A percentile compares a stretch with the other conserved stretches of the same genome.
These are phyloP conservation scores for Leccinum aurantiacum DNA, from an alignment of 768 basidiomycete species.

Conservation along the genomic window DNA sequence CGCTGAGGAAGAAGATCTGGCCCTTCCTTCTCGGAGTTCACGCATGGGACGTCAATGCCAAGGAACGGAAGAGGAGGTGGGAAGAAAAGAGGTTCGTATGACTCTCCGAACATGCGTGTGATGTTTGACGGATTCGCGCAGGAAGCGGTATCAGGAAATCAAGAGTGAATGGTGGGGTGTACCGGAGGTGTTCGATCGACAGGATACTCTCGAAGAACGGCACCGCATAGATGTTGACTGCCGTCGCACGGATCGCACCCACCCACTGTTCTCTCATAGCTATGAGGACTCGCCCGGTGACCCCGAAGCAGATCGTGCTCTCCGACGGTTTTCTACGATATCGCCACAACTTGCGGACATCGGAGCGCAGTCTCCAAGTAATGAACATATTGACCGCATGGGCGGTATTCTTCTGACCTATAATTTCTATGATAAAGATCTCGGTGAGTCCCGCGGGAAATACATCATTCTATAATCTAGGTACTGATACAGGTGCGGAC, in stretches of 20 bases:
- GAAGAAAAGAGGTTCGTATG: conserved; percentile 55
- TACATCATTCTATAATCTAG: neutral
- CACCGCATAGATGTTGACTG: conserved; percentile 97
- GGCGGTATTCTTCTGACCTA: conserved; percentile 87
- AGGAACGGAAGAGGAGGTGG: conserved; percentile 62
- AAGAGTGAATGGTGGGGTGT: conserved; percentile 84
- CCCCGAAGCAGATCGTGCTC: conserved; percentile 52
- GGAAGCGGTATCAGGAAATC: conserved; percentile 65
- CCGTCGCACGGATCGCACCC: conserved; percentile 91
- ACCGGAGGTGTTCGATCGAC: conserved; percentile 76
- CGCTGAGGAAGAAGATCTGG: conserved; percentile 77
- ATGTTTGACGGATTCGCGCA: conserved; percentile 32
- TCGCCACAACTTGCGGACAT: conserved; percentile 71
- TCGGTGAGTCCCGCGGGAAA: conserved; percentile 53
- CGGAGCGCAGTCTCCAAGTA: conserved; percentile 85
- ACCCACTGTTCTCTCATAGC: conserved; percentile 75
- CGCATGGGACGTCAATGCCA: conserved; percentile 70
- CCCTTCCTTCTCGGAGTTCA: conserved; percentile 86
- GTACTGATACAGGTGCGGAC: conserved; percentile 18
- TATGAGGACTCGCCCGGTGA: conserved; percentile 37
- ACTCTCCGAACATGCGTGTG: conserved; percentile 1
- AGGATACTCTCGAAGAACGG: conserved; percentile 84
- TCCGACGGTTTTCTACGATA: conserved; percentile 64
- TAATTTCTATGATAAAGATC: conserved; percentile 83
- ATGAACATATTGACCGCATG: conserved; percentile 89